Base-by-base conservation (phyloP, 2,329 filamentous ascomycete genomes). In the Pestalotiopsis sp. region DNA sequence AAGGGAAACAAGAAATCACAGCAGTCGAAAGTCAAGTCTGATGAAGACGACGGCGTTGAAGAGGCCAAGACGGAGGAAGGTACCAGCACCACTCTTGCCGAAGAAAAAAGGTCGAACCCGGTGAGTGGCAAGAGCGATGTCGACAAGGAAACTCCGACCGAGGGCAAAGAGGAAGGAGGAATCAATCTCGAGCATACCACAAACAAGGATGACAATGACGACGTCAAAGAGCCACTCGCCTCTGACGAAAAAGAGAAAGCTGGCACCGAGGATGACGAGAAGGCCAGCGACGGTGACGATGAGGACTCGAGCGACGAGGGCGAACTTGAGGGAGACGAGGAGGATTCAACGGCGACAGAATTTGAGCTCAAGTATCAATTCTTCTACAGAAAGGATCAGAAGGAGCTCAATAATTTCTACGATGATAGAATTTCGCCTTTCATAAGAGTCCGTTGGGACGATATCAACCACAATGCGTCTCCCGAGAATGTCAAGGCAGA, bases 321-420 rank as follows among this genome's bases (percentile, higher is more conserved):
- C n/a, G n/a, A 20, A 27, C 9, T 14, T 17, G 31, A 39, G 38
- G 31, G n/a, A 17, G n/a, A 12, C 11, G 14, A 62, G 20, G 9
- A 62, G 20, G 14, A 4, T 12, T 13, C 27, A 14, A 11, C 27
- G 5, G 3, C 17, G 6, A 62, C 9, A 3, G 38, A 2, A 7
- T 62, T 62, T 20, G 60, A 62, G 5, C 60, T 62, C 38, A 23
- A 38, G 14, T 20, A 12, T 62, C 60, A 62, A 39, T 41, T 62
- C 31, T 62, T 62, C n/a, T 39, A 62, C 36, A 13, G 14, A 13
- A 38, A 38, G 5, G 60, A 62, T 39, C 2, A n/a, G 11, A 13
- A 41, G 25, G 27, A 62, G 6, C 60, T 20, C 17, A 38, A 36
- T 12, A 27, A 4, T 0, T 62, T 62, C n/a, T 23, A 62, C 4